Evolutionary conservation across 2,329 filamentous ascomycete genomes (phyloP), one percentile per base, ranked within the genome.

Genomic region (Westerdykella aurantiaca): DNA sequence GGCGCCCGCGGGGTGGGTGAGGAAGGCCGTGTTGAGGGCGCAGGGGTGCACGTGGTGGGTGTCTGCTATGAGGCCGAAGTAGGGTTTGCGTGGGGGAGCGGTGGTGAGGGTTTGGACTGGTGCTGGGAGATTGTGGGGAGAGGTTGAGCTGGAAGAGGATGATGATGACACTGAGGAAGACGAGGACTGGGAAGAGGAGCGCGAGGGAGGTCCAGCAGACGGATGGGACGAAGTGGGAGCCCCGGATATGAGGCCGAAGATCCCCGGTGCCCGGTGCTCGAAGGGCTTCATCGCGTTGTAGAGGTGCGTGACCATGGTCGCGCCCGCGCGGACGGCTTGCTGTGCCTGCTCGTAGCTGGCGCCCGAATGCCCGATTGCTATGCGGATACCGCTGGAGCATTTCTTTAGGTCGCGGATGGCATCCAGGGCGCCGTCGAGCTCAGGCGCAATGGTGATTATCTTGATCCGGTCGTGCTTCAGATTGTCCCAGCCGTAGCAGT

Each of bases 271-370:
- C 45, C 90, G 85, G 73, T 96, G 88, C 66, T 93, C 87, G 40
- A 95, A 80, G 12, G 88, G 88, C 1, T 83, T 79, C 89, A 95
- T 95, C 21, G 89, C 89, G 64, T 95, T 95, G 79, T 95, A 95
- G 1, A 95, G 76, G 60, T 95, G 89, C 0, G 89, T 95, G 53
- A 95, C 86, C 87, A 94, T 95, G 39, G 79, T 86, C 2, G 86
- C 87, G 41, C 89, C 89, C 6, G 81, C 76, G n/a, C 72, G 73
- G 3, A 93, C 78, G 16, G 86, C 86, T 4, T 72, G 69, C 4
- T 83, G 81, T 1, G 86, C 88, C 61, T 91, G 77, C 66, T 94
- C 87, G 62, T 91, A 95, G 0, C 85, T 88, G 12, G 88, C 86
- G 64, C 94, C 87, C 0, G 88, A 88, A 69, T 95, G 89, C 6